These are phyloP conservation scores for Botrytis byssoidea DNA, from an alignment of 2,329 filamentous ascomycete species.

Conservation along the genomic window DNA sequence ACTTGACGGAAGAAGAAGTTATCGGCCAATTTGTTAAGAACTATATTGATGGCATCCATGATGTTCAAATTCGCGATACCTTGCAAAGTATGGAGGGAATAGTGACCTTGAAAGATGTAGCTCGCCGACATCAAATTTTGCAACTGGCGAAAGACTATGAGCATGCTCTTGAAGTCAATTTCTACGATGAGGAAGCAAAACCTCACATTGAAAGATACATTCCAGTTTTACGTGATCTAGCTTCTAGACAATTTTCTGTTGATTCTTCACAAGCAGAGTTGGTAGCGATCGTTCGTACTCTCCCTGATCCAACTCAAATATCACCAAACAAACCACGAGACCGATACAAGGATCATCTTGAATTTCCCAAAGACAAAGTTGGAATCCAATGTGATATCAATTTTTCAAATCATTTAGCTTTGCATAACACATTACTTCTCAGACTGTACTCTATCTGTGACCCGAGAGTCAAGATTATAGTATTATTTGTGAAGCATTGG, in stretches of 20 bases:
- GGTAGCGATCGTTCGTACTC: conserved; percentile 33
- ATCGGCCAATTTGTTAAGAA: conserved; percentile 41
- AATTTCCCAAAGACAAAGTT: conserved; percentile 72
- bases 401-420: conserved; percentile 77
- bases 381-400: conserved; percentile 94
- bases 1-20: conserved; percentile 23
- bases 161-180: conserved; percentile 48
- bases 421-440: conserved; percentile 81
- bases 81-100: conserved; percentile 37
- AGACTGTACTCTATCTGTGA: conserved; percentile 82
- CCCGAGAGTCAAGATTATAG: conserved; percentile 70
- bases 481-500: conserved; percentile 89
- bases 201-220: conserved; percentile 50
- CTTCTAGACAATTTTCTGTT: conserved; percentile 36
- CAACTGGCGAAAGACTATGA: conserved; percentile 58
- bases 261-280: conserved; percentile 24
- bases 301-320: conserved; percentile 44
- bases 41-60: conserved; percentile 55
- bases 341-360: conserved; percentile 59
- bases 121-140: conserved; percentile 49
- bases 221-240: conserved; percentile 45
- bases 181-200: conserved; percentile 45
- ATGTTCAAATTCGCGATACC: conserved; percentile 46
- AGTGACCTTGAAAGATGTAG: conserved; percentile 42
- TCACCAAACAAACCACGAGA: conserved; percentile 52